phyloP scores from a whole-genome alignment of 2,329 filamentous ascomycete genomes.

The Escovopsis sp. region DNA sequence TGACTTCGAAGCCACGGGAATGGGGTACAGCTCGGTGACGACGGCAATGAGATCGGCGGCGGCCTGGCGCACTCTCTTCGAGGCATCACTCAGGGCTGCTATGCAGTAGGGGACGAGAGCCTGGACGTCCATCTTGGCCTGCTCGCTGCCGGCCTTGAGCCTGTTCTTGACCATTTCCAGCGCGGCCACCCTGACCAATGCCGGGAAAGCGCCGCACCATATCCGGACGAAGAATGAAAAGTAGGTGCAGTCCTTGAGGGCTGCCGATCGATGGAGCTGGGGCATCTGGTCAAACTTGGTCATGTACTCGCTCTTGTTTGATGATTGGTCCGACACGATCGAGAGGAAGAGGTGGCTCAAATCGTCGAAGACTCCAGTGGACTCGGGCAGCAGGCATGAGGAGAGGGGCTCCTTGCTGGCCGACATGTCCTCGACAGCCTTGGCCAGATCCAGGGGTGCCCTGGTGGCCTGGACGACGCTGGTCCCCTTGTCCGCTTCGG shows the following conservation, averaged over 20 bases:
- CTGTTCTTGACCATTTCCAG: conserved; percentile 48
- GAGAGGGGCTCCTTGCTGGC: conserved; percentile 20
- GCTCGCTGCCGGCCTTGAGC: conserved; percentile 36
- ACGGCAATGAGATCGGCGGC: conserved; percentile 52
- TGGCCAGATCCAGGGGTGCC: conserved; percentile 23
- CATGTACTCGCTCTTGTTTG: conserved; percentile 22
- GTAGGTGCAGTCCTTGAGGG: conserved; percentile 49
- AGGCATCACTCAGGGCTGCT: conserved; percentile 58
- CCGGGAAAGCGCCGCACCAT: conserved; percentile 59
- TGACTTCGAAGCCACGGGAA: conserved; percentile 22
- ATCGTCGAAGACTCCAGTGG: conserved; percentile 40
- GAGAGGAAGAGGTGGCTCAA: conserved; percentile 44
- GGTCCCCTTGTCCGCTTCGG: conserved; percentile 27
- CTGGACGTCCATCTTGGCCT: conserved; percentile 51
- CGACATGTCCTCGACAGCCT: conserved; percentile 24
- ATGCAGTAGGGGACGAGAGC: conserved; percentile 70
- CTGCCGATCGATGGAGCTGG: conserved; percentile 38
- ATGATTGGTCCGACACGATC: conserved; percentile 30
- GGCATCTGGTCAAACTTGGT: conserved; percentile 39
- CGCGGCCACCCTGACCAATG: conserved; percentile 52
- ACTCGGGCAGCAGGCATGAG: conserved; percentile 37
- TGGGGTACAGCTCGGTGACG: conserved; percentile 35
- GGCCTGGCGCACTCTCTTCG: conserved; percentile 60
- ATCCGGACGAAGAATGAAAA: conserved; percentile 63
- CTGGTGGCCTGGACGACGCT: conserved; percentile 11